Evolutionary conservation across 192 early-diverging fungal species (phyloP).

Genomic region (Backusella mclennaniae): DNA sequence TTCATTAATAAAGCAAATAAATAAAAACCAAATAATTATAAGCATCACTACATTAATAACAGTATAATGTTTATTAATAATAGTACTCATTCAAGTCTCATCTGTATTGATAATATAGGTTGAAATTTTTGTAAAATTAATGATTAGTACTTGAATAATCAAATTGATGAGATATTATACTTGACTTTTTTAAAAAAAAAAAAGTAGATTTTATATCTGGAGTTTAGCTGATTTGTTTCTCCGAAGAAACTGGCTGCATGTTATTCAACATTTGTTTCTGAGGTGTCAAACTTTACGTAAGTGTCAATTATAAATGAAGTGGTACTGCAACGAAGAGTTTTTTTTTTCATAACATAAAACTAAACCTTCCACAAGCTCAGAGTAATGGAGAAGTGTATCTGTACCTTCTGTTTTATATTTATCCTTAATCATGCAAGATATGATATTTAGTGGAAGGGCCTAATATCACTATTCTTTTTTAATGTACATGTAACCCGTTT

Average conservation of each 20-base stretch:
- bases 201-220: background rate
- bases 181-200: background rate
- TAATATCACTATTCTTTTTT: background rate
- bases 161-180: background rate
- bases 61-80: background rate
- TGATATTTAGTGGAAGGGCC: background rate
- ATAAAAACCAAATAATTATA: background rate
- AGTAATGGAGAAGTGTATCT: background rate
- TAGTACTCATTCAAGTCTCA: background rate
- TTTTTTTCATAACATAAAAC: background rate
- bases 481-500: background rate
- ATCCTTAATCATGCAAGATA: background rate
- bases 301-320: background rate
- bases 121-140: background rate
- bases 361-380: background rate
- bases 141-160: background rate
- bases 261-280: background rate
- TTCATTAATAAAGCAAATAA: background rate
- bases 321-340: background rate
- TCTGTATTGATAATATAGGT: too few relatives aligned
- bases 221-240: background rate
- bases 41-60: background rate
- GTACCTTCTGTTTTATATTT: background rate
- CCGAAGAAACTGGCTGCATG: background rate
- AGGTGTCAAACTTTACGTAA: background rate